Conservation (phyloP, 2,329 filamentous ascomycete species). For the Phaeomoniella chlamydospora region DNA sequence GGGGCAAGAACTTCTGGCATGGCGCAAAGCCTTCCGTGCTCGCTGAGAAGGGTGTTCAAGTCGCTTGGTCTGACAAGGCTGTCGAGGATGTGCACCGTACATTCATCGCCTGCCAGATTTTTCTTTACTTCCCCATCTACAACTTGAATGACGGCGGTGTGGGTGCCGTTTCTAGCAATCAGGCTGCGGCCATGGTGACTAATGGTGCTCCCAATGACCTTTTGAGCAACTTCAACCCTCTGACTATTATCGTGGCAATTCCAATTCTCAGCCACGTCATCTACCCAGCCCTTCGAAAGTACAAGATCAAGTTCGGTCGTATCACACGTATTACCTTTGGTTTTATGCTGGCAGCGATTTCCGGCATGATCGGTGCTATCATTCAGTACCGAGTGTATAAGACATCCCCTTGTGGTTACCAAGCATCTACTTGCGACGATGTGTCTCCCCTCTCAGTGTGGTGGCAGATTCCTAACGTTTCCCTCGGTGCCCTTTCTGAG, state of each 20-base stretch:
- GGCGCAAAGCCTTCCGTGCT: constrained; percentile 18
- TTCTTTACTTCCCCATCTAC: constrained; percentile 24
- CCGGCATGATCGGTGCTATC: constrained; percentile 21
- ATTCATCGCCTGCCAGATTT: constrained; percentile 18
- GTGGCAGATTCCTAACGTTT: constrained; percentile 24
- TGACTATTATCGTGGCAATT: constrained; percentile 31
- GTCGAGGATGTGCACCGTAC: constrained; percentile 21
- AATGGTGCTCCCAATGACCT: constrained; percentile 37
- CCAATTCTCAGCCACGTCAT: constrained; percentile 34
- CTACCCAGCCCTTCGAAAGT: constrained; percentile 29
- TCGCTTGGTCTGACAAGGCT: constrained; percentile 18
- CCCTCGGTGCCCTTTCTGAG: constrained; percentile 23
- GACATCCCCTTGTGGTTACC: constrained; percentile 26
- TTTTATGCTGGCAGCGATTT: constrained; percentile 32
- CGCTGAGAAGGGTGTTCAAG: constrained; percentile 7
- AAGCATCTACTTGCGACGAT: constrained; percentile 21
- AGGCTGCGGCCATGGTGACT: constrained; percentile 33
- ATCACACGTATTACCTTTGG: constrained; percentile 37
- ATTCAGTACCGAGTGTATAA: constrained; percentile 33
- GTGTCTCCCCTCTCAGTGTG: constrained; percentile 26
- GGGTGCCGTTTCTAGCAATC: constrained; percentile 32
- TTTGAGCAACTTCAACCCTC: constrained; percentile 34
- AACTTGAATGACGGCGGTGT: constrained; percentile 31
- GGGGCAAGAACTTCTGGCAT: constrained; percentile 15
- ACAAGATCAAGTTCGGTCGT: constrained; percentile 31